These are phyloP conservation scores for Colletotrichum australisinense DNA, from an alignment of 2,329 filamentous ascomycete genomes.

Conservation along the genomic window DNA sequence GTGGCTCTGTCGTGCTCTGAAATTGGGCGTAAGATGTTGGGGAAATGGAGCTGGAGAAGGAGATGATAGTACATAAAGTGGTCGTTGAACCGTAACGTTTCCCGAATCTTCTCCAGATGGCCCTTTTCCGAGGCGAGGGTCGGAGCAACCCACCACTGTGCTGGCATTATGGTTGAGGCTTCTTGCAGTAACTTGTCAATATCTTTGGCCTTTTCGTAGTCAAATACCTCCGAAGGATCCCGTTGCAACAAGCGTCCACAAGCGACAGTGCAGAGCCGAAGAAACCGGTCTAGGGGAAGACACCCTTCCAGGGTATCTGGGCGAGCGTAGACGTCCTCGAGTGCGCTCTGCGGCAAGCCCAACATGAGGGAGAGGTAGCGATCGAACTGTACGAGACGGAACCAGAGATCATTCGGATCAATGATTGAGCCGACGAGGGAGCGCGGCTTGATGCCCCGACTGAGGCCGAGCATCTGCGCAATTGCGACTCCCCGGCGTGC, in stretches of 20 bases:
- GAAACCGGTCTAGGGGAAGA: constrained; percentile 45
- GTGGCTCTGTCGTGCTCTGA: constrained; percentile 40
- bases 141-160: constrained; percentile 49
- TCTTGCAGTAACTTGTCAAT: constrained; percentile 48
- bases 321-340: constrained; percentile 26
- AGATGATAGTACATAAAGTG: constrained; percentile 53
- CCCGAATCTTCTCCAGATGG: constrained; percentile 31
- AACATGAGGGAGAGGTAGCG: constrained; percentile 52
- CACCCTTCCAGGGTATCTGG: constrained; percentile 36
- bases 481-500: constrained; percentile 57
- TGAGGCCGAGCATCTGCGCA: constrained; percentile 54
- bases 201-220: constrained; percentile 41
- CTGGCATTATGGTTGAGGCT: constrained; percentile 44
- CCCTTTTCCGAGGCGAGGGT: constrained; percentile 34
- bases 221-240: constrained; percentile 41
- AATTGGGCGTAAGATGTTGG: constrained; percentile 46
- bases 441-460: constrained; percentile 27
- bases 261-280: constrained; percentile 43
- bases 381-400: constrained; percentile 50
- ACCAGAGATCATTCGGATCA: constrained; percentile 45
- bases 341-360: constrained; percentile 48
- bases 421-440: constrained; percentile 11
- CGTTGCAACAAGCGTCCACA: constrained; percentile 50
- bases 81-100: constrained; percentile 41
- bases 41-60: constrained; percentile 52